These are phyloP conservation scores for Termitomyces eurrhizus DNA, from an alignment of 768 basidiomycete species.

Conservation along the genomic window DNA sequence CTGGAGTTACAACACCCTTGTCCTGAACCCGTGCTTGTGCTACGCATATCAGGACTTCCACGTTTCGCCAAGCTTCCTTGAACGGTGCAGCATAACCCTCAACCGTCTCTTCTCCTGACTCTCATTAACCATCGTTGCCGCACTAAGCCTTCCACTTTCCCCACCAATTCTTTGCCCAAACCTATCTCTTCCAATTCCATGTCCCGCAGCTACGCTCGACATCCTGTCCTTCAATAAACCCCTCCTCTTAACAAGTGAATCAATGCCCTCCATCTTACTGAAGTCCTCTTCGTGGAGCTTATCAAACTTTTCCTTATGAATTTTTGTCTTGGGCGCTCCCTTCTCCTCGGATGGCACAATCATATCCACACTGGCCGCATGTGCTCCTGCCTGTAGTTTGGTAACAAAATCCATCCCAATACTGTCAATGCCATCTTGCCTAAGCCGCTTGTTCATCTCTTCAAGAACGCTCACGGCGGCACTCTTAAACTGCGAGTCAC, in stretches of 20 bases:
- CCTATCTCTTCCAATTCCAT: slow-evolving; percentile 21
- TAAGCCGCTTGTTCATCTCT: slow-evolving; percentile 78
- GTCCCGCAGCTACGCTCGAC: slow-evolving; percentile 29
- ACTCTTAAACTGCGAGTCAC: slow-evolving; percentile 61
- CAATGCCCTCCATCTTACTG: slow-evolving; percentile 76
- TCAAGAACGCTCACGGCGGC: slow-evolving; percentile 71
- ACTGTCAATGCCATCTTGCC: slow-evolving; percentile 48
- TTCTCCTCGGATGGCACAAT: slow-evolving; percentile 24
- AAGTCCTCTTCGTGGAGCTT: slow-evolving; percentile 64
- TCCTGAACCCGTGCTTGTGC: slow-evolving; percentile 30
- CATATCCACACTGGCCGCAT: slow-evolving; percentile 12
- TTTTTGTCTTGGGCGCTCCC: slow-evolving; percentile 26
- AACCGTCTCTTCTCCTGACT: slow-evolving; percentile 30
- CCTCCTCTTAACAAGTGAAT: slow-evolving; percentile 32
- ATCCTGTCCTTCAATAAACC: slow-evolving; percentile 34
- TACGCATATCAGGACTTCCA: slow-evolving; percentile 67
- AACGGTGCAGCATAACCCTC: slow-evolving; percentile 73
- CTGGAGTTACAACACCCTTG: neutral
- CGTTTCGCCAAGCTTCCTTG: slow-evolving; percentile 82
- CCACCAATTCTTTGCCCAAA: slow-evolving; percentile 21
- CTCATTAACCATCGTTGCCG: slow-evolving; percentile 45
- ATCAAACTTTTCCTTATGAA: slow-evolving; percentile 45
- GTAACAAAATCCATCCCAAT: slow-evolving; percentile 44
- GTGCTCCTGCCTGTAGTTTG: slow-evolving; percentile 31
- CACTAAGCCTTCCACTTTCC: slow-evolving; percentile 23